A percentile compares a stretch with the other conserved stretches of the same genome.
These are phyloP conservation scores for Aethionema arabicum DNA, from an alignment of 345 rosid genomes.

Conservation along the genomic window DNA sequence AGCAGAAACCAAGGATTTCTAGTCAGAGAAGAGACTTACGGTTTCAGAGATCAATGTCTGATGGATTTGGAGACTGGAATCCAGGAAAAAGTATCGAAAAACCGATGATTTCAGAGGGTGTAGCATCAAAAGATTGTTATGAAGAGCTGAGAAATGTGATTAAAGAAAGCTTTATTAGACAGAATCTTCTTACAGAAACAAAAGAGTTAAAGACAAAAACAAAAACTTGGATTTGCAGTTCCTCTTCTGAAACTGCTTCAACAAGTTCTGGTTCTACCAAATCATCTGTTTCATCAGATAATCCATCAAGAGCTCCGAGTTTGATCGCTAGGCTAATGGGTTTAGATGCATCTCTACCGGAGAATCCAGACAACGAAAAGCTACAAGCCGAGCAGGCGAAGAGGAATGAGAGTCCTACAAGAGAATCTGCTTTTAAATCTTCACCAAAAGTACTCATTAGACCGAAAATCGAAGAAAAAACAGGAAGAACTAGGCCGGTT, in stretches of 20 bases:
- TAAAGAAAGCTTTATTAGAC: slow-evolving; percentile 58
- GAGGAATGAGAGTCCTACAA: slow-evolving; percentile 45
- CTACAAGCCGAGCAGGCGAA: slow-evolving; percentile 34
- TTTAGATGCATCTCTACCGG: slow-evolving; percentile 54
- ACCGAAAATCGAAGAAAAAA: slow-evolving; percentile 43
- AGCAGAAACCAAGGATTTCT: slow-evolving; percentile 46
- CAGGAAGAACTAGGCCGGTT: slow-evolving; percentile 13
- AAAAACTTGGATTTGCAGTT: slow-evolving; percentile 32
- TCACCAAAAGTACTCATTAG: slow-evolving; percentile 51
- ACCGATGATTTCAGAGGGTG: slow-evolving; percentile 46
- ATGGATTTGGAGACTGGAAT: slow-evolving; percentile 38
- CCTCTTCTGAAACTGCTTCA: slow-evolving; percentile 54
- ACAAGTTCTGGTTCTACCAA: slow-evolving; percentile 56
- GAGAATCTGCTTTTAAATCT: slow-evolving; percentile 25
- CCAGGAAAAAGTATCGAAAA: slow-evolving; percentile 28
- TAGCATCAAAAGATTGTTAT: slow-evolving; percentile 49
- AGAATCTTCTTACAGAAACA: slow-evolving; percentile 47
- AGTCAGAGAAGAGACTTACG: slow-evolving; percentile 40
- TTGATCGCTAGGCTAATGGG: slow-evolving; percentile 97
- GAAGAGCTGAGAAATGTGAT: slow-evolving; percentile 65
- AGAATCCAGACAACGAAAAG: slow-evolving; percentile 32
- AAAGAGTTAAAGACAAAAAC: slow-evolving; percentile 22
- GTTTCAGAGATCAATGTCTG: slow-evolving; percentile 40
- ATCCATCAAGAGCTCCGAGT: slow-evolving; percentile 40
- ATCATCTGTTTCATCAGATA: slow-evolving; percentile 40